phyloP scores from a whole-genome alignment of 257 asterid genomes.

The Scutellaria baicalensis region DNA sequence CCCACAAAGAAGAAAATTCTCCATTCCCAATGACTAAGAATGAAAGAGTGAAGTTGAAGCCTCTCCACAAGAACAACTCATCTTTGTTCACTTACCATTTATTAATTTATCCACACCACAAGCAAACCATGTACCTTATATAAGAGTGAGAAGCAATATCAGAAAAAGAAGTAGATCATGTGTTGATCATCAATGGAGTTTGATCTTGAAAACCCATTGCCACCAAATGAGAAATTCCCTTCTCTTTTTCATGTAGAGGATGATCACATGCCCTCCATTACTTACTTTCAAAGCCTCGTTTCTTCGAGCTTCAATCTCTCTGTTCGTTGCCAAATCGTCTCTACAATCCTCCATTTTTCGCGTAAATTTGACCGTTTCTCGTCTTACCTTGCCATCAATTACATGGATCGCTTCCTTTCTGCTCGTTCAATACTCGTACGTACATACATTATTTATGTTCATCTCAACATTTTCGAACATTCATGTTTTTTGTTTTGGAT shows the following conservation, averaged over 20 bases:
- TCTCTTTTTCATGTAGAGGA: conserved; percentile 27
- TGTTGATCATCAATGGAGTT: conserved; percentile 42
- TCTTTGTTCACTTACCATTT: conserved; percentile 10
- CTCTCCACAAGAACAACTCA: conserved; percentile 12
- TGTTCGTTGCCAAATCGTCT: conserved; percentile 32
- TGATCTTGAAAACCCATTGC: conserved; percentile 64
- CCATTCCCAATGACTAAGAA: conserved; percentile 11
- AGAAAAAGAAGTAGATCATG: not conserved
- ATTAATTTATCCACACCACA: not conserved
- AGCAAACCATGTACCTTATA: conserved; percentile 5
- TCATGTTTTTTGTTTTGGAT: too few species aligned
- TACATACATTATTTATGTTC: not conserved
- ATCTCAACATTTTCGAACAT: too few species aligned
- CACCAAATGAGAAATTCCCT: conserved; percentile 15
- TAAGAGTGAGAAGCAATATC: not conserved
- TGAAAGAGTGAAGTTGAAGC: conserved; percentile 21
- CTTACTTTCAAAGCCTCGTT: conserved; percentile 21
- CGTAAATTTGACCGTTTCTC: conserved; percentile 31
- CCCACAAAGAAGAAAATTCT: not conserved
- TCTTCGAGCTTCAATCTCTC: conserved; percentile 1
- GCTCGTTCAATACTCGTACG: conserved; percentile 33
- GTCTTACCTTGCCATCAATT: conserved; percentile 52
- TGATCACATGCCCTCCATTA: conserved; percentile 53
- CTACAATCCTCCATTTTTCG: conserved; percentile 28
- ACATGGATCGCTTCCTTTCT: conserved; percentile 70